Base-by-base conservation (phyloP, 495 filamentous ascomycete species). In the Aspergillus funiculosus region DNA sequence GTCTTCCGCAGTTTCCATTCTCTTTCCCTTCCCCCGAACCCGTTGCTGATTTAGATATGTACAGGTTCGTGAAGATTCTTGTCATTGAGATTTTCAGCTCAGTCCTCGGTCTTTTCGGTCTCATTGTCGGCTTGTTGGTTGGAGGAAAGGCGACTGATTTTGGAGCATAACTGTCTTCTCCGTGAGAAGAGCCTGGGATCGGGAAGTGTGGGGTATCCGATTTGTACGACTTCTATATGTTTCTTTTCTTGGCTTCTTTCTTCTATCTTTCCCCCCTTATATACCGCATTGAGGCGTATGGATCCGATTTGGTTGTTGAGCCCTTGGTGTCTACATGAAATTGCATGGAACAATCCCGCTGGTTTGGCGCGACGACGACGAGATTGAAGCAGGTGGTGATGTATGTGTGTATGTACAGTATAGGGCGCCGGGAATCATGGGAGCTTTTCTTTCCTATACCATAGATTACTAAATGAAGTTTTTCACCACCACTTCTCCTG, bases 41-140 rank as follows among this genome's bases (percentile, higher is more conserved):
- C 25, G 4, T 5, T 46, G 20, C 8, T 24, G 7, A 15, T 35
- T 24, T 10, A 25, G 50, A 34, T 29, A 54, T 65, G 54, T n/a
- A 52, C 46, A 95, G 89, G 38, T 99, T 99, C 69, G 90, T 99
- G 67, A 95, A 94, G 73, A 94, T 97, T 56, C 82, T 99, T 29
- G 90, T 99, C 52, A 89, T 99, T 56, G 94, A 99, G 69, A 99
- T 99, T 64, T 99, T 99, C 75, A 96, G 92, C 60, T 97, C 92
- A 5, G 89, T 99, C 14, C 74, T 99, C 11, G 94, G 94, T 43
- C 77, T 99, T n/a, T 99, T 99, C 61, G 94, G 94, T 41, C 72
- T 99, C 41, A 99, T 99, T 62, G 79, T 97, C 53, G 94, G 94
- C 28, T 72, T 99, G 34, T 73, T 99, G 57, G 74, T 97, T 19